Percentiles rank a stretch among this genome's conserved stretches.
phyloP scores from a whole-genome alignment of 768 basidiomycete species.

The Pulveroboletus ravenelii region DNA sequence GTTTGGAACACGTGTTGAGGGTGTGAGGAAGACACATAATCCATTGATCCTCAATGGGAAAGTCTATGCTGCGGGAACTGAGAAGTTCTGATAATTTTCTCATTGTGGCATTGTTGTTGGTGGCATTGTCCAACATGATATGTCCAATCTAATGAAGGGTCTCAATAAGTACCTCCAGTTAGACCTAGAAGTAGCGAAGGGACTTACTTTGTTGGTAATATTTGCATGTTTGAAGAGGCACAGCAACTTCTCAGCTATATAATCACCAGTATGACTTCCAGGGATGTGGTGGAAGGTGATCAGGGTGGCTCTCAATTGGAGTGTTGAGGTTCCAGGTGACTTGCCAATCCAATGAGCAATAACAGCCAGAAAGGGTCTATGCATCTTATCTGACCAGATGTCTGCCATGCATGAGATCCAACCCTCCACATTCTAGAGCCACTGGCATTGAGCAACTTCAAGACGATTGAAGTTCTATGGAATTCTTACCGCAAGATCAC shows the following conservation, averaged over 20 bases:
- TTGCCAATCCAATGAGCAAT: background rate
- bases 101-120: background rate
- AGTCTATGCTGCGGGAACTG: background rate
- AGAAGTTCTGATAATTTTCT: background rate
- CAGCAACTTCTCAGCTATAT: no score
- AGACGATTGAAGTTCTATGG: background rate
- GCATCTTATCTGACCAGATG: background rate
- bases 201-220: background rate
- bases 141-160: background rate
- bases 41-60: background rate
- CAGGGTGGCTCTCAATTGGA: no score
- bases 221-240: background rate
- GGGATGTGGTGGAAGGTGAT: no score
- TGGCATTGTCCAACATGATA: background rate
- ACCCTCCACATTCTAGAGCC: no score
- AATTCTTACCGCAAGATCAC: background rate
- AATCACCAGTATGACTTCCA: no score
- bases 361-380: background rate
- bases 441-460: no score
- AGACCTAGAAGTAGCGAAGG: no score
- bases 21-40: background rate
- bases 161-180: no score
- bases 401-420: background rate
- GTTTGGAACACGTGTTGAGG: background rate
- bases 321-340: background rate